Conservation (phyloP, 345 rosid genomes). For the Eucalyptus marginata region DNA sequence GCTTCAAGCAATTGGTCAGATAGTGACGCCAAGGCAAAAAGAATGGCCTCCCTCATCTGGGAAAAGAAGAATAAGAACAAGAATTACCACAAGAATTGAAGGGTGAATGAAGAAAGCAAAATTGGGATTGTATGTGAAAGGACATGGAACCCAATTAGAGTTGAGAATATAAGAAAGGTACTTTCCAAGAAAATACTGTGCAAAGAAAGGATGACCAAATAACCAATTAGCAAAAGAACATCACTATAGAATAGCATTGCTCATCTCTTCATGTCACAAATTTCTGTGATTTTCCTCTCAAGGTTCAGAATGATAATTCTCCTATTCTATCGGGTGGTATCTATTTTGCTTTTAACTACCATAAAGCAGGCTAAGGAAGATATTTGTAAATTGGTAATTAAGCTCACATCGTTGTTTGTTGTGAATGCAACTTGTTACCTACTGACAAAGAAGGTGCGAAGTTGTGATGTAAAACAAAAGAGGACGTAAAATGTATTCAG, state of each 20-base stretch:
- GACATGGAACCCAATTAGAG: not conserved
- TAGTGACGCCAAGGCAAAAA: conserved; percentile 70
- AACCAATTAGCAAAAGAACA: not conserved
- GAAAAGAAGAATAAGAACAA: not conserved
- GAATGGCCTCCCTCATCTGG: conserved; percentile 80
- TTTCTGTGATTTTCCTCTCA: not conserved
- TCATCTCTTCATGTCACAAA: not conserved
- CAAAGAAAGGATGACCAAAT: not conserved
- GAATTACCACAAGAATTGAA: not conserved
- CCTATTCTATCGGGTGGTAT: not conserved
- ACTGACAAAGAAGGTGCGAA: not conserved
- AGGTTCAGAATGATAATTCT: not conserved
- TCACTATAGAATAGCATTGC: not conserved
- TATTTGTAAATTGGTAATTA: not conserved
- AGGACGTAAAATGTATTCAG: not conserved
- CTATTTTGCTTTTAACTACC: not conserved
- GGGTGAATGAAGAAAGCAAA: not conserved
- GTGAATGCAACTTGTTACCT: not conserved
- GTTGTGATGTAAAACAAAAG: not conserved
- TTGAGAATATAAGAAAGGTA: not conserved
- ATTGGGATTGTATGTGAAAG: not conserved
- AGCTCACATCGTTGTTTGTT: not conserved
- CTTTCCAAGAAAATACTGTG: not conserved
- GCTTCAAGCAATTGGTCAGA: conserved; percentile 75
- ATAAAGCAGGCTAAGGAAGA: not conserved